These are phyloP conservation scores for Corynascus novoguineensis DNA, from an alignment of 495 filamentous ascomycete genomes.

Conservation along the genomic window DNA sequence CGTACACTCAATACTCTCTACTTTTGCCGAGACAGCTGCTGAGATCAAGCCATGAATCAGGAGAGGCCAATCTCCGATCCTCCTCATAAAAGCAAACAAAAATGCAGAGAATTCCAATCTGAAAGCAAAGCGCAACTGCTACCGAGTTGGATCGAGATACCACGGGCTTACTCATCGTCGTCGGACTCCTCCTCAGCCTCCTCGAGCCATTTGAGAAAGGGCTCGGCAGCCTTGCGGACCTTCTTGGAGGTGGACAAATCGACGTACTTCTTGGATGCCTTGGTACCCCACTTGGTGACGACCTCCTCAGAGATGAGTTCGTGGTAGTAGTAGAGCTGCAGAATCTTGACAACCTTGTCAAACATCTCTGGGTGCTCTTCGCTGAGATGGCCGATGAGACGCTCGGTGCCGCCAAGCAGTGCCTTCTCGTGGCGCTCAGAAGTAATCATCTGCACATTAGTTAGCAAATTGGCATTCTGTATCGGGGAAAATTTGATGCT, in stretches of 20 bases:
- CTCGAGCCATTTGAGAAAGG: slow-evolving; percentile 90
- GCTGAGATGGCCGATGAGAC: slow-evolving; percentile 64
- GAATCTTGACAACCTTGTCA: slow-evolving; percentile 72
- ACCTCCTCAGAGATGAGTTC: slow-evolving; percentile 84
- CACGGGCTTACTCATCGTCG: slow-evolving; percentile 23
- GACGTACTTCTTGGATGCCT: slow-evolving; percentile 97
- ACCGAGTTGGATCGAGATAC: background rate
- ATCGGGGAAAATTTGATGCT: background rate
- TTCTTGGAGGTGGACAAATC: slow-evolving; percentile 86
- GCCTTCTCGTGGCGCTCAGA: slow-evolving; percentile 94
- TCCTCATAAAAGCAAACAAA: background rate
- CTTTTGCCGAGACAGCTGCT: background rate
- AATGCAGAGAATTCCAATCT: background rate
- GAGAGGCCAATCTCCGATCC: background rate
- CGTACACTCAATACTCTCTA: background rate
- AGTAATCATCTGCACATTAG: slow-evolving; percentile 58
- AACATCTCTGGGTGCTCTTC: slow-evolving; percentile 75
- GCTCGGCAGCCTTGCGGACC: slow-evolving; percentile 88
- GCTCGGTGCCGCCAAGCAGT: slow-evolving; percentile 93
- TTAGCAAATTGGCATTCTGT: slow-evolving; percentile 30
- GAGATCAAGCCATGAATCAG: background rate
- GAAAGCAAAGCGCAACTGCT: background rate
- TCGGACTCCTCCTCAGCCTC: slow-evolving; percentile 80
- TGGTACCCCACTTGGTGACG: slow-evolving; percentile 83
- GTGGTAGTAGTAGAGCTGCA: slow-evolving; percentile 79